Base-by-base conservation (phyloP, 108 stramenopile species). In the Stephanodiscus triporus region DNA sequence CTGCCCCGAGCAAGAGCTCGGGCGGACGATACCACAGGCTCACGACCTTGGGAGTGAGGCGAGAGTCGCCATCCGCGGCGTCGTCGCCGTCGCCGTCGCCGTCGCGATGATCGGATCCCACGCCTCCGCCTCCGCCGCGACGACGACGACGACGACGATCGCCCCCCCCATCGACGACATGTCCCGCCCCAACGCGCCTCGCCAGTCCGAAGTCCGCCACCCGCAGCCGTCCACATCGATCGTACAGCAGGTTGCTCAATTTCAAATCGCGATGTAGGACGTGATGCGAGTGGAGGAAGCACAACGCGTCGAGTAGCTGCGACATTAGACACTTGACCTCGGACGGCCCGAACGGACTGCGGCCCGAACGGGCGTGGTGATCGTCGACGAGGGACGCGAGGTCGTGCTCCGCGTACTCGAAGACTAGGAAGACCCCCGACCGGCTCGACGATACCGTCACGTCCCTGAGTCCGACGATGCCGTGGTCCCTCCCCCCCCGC, bases 11-110 rank as follows among this genome's bases (percentile, higher is more conserved):
- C 34, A 98, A 70, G 5, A 98, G 81, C 60, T 98, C 97, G 8
- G 96, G 96, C 0, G 95, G 85, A 23, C 97, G 91, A 66, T 98
- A 98, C 97, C 97, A 98, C 16, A 96, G 66, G 24, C 86, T 89
- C 16, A 94, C 96, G 23, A 98, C 97, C 60, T 95, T 90, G 40
- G 91, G 93, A 13, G 97, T 98, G 29, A 96, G 77, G 30, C 68
- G 42, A 6, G 45, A 0, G 22, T 42, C 14, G 40, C 7, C 27
- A 48, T 81, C 47, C 24, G 14, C 30, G 60, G 49, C 5, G 17
- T 63, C 48, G 34, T 43, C 37, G 14, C 9, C 64, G 14, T 56
- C 42, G 32, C 37, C 23, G 24, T 55, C 42, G 32, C 54, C 56
- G 32, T 20, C 42, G 17, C 23, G 1, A 20, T 53, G 19, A 1